A percentile compares a stretch with the other conserved stretches of the same genome.
These are phyloP conservation scores for Phanerodontia chrysosporium DNA, from an alignment of 768 basidiomycete genomes.

Conservation along the genomic window DNA sequence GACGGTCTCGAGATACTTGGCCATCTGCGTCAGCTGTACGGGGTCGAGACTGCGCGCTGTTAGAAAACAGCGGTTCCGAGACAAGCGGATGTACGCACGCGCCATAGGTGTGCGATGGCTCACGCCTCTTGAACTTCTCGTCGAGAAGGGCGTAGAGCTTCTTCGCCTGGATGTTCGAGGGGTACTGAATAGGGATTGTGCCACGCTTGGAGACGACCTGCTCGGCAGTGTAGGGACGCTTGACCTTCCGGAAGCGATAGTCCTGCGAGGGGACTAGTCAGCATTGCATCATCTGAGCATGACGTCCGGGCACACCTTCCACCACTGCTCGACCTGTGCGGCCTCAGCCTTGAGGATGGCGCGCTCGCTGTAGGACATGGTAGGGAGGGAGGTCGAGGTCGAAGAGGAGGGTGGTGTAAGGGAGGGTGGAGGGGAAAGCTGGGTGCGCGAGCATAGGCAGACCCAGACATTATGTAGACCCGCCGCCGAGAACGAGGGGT, in stretches of 20 bases:
- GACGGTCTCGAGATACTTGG: slow-evolving; percentile 95
- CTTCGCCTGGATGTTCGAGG: slow-evolving; percentile 79
- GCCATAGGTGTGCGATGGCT: slow-evolving; percentile 94
- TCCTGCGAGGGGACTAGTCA: slow-evolving; percentile 45
- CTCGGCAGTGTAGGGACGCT: slow-evolving; percentile 87
- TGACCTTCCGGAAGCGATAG: slow-evolving; percentile 83
- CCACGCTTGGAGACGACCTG: slow-evolving; percentile 95
- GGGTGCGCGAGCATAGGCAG: not conserved
- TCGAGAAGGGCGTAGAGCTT: slow-evolving; percentile 78
- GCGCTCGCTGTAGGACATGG: slow-evolving; percentile 60
- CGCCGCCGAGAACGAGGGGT: not conserved
- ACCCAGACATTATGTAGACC: slow-evolving; percentile 6
- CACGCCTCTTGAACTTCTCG: slow-evolving; percentile 70
- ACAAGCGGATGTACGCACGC: slow-evolving; percentile 63
- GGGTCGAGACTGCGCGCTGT: slow-evolving; percentile 79
- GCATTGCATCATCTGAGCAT: not conserved
- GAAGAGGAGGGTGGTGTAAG: not conserved
- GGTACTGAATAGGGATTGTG: slow-evolving; percentile 79
- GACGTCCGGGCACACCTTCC: slow-evolving; percentile 57
- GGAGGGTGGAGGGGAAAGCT: not conserved
- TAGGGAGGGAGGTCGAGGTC: not conserved
- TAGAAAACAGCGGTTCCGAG: not conserved
- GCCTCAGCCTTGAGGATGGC: slow-evolving; percentile 77
- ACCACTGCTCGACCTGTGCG: slow-evolving; percentile 84
- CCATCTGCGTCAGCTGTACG: slow-evolving; percentile 98